Evolutionary conservation across 1,139 yeast genomes (phyloP).

Genomic region (Hemisphaericaspora xylanilytica): DNA sequence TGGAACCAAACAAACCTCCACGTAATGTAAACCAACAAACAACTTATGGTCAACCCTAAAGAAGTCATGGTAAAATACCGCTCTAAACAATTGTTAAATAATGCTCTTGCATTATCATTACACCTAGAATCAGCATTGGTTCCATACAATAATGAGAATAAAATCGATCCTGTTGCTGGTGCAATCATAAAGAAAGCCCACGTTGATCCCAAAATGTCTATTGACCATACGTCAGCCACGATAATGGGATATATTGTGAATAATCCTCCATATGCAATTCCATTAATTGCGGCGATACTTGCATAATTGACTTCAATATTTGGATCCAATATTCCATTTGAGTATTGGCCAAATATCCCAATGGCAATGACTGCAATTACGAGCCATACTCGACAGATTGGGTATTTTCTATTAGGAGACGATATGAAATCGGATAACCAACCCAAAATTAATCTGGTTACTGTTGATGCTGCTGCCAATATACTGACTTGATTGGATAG

Average conservation of each 20-base stretch:
- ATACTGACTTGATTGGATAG: slow-evolving; percentile 46
- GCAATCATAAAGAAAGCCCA: slow-evolving; percentile 93
- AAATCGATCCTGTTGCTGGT: slow-evolving; percentile 81
- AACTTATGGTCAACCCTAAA: slow-evolving; percentile 30
- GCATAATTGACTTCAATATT: background rate
- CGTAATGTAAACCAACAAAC: slow-evolving; percentile 26
- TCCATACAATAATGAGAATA: slow-evolving; percentile 74
- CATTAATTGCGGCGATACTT: slow-evolving; percentile 53
- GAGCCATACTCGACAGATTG: slow-evolving; percentile 41
- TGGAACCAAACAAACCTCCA: slow-evolving; percentile 38
- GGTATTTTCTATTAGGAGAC: slow-evolving; percentile 21
- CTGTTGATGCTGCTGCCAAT: slow-evolving; percentile 41
- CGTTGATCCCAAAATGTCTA: slow-evolving; percentile 83
- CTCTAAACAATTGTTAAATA: slow-evolving; percentile 7
- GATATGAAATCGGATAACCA: slow-evolving; percentile 56
- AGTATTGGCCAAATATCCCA: slow-evolving; percentile 44
- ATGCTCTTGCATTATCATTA: slow-evolving; percentile 2
- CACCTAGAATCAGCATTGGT: slow-evolving; percentile 47
- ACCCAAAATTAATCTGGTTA: slow-evolving; percentile 61
- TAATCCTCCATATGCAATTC: slow-evolving; percentile 76
- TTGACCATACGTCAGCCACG: slow-evolving; percentile 84
- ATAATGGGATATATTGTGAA: slow-evolving; percentile 86
- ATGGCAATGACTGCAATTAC: slow-evolving; percentile 38
- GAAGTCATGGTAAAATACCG: slow-evolving; percentile 36
- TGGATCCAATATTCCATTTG: slow-evolving; percentile 5